Conservation (phyloP, 2,329 filamentous ascomycete genomes). For the Sporothrix variecibatus region DNA sequence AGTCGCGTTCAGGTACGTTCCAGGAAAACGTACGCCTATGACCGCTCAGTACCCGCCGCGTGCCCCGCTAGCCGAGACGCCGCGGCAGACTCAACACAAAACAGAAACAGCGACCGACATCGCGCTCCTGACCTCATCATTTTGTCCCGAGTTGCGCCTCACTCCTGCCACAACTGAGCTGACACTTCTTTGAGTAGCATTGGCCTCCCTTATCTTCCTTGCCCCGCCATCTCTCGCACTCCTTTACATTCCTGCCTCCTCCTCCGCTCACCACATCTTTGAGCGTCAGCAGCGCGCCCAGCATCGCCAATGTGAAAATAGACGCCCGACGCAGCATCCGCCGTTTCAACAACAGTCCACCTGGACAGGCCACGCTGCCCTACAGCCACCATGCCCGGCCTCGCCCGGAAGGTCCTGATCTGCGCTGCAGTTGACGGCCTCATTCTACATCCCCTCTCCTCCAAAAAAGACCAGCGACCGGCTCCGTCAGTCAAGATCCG, state of each 20-base stretch:
- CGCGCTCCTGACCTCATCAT: conserved; percentile 22
- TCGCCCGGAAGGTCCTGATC: conserved; percentile 78
- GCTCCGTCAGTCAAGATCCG: conserved; percentile 65
- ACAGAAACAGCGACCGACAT: conserved; percentile 26
- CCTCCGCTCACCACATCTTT: no score
- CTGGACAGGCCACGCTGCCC: conserved; percentile 5
- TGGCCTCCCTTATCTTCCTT: neutral
- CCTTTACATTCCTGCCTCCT: neutral
- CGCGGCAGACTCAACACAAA: conserved; percentile 7
- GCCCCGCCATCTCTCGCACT: neutral
- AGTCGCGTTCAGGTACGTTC: neutral
- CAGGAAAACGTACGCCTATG: conserved; percentile 13
- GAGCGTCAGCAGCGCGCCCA: neutral
- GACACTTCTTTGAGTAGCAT: neutral
- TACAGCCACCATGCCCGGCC: conserved; percentile 62
- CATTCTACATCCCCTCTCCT: conserved; percentile 70
- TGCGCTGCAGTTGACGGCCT: conserved; percentile 82
- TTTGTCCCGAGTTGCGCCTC: neutral
- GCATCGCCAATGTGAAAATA: conserved; percentile 15
- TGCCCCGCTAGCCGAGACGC: conserved; percentile 25
- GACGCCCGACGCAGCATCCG: neutral
- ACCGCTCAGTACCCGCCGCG: conserved; percentile 12
- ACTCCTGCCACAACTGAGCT: neutral
- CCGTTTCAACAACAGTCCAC: conserved; percentile 20
- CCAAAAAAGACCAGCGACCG: conserved; percentile 60